Conservation (phyloP, 345 rosid species). For the Heritiera fomes region DNA sequence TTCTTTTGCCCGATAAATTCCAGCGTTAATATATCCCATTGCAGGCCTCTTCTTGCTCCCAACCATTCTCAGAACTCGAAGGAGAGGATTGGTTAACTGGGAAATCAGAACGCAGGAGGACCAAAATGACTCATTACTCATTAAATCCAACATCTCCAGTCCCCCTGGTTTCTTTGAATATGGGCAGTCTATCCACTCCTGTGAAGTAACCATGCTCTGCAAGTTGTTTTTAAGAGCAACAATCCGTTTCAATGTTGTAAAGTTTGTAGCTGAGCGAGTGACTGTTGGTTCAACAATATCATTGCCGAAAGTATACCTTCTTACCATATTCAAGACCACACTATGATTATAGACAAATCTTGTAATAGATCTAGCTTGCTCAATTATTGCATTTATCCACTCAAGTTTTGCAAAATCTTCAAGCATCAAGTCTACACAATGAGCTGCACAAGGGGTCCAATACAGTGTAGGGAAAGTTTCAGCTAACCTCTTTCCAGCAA, state of each 20-base stretch:
- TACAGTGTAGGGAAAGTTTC: slow-evolving; percentile 69
- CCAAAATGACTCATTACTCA: slow-evolving; percentile 76
- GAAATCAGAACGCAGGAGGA: slow-evolving; percentile 55
- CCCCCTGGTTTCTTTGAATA: slow-evolving; percentile 77
- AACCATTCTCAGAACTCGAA: slow-evolving; percentile 57
- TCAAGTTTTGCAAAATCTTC: slow-evolving; percentile 66
- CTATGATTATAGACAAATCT: slow-evolving; percentile 77
- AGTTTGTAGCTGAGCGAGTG: slow-evolving; percentile 68
- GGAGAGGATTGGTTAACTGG: slow-evolving; percentile 63
- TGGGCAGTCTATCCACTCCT: slow-evolving; percentile 76
- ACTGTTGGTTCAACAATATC: slow-evolving; percentile 69
- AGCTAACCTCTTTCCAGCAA: slow-evolving; percentile 64
- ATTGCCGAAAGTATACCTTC: slow-evolving; percentile 66
- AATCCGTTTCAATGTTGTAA: slow-evolving; percentile 59
- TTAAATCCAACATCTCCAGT: slow-evolving; percentile 58
- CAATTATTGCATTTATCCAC: slow-evolving; percentile 64
- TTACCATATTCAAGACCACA: slow-evolving; percentile 67
- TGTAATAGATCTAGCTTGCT: slow-evolving; percentile 77
- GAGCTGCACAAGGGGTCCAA: slow-evolving; percentile 89
- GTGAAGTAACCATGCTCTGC: slow-evolving; percentile 82
- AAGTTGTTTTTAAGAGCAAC: slow-evolving; percentile 58
- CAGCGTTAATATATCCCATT: slow-evolving; percentile 87
- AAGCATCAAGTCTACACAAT: slow-evolving; percentile 70
- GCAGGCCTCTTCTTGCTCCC: slow-evolving; percentile 71
- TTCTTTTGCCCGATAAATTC: slow-evolving; percentile 77